These are phyloP conservation scores for Ascochyta koolunga DNA, from an alignment of 2,329 filamentous ascomycete species.

Conservation along the genomic window DNA sequence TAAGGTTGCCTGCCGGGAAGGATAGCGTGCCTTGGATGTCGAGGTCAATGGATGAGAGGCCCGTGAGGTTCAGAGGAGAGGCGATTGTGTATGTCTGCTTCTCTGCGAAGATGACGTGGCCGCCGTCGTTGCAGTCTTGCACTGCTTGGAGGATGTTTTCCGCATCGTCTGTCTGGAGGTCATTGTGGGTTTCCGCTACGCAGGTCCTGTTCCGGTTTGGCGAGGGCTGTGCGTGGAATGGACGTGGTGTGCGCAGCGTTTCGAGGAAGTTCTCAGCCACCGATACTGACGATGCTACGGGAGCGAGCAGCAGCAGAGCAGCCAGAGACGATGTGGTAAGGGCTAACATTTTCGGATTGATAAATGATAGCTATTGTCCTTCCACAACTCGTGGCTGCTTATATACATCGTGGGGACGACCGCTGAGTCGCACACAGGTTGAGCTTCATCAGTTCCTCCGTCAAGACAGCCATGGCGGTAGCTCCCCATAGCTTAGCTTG, in stretches of 20 bases:
- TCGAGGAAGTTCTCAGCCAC: conserved; percentile 20
- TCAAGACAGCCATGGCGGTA: background rate
- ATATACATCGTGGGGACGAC: background rate
- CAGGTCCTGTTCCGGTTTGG: conserved; percentile 22
- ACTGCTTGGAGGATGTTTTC: conserved; percentile 15
- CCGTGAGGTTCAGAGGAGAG: conserved; percentile 17
- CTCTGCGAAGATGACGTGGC: conserved; percentile 19
- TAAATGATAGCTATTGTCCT: background rate
- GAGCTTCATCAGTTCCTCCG: background rate
- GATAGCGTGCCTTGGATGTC: conserved; percentile 20
- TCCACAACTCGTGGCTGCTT: background rate
- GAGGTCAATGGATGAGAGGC: conserved; percentile 15
- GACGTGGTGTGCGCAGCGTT: conserved; percentile 19
- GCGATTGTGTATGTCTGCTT: conserved; percentile 17
- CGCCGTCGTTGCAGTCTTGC: conserved; percentile 18
- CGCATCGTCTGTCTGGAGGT: conserved; percentile 14
- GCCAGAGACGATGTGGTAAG: background rate
- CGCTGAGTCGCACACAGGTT: background rate
- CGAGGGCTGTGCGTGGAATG: conserved; percentile 15
- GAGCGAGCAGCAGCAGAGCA: conserved; percentile 8
- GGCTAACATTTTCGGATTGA: conserved; percentile 1
- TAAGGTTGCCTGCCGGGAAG: conserved; percentile 11
- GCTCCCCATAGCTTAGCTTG: background rate
- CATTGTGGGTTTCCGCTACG: conserved; percentile 17
- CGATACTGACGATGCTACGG: conserved; percentile 8